Conservation (phyloP, 345 rosid genomes). For the Heritiera littoralis region DNA sequence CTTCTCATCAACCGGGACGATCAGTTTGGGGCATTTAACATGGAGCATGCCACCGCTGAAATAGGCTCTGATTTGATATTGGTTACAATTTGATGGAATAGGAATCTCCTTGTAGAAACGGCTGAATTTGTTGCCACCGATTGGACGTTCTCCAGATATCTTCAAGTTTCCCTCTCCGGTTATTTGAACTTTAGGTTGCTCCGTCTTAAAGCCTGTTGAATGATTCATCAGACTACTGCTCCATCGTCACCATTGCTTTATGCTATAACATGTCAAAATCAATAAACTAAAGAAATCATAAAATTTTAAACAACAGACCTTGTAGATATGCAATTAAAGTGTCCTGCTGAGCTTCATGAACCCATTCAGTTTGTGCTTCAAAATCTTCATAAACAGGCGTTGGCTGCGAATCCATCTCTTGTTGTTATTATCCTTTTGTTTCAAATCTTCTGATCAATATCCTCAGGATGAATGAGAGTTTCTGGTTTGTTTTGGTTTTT, state of each 20-base stretch:
- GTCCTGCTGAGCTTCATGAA: slow-evolving; percentile 29
- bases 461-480: neutral
- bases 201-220: slow-evolving; percentile 42
- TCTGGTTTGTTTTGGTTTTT: neutral
- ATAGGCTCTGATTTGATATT: slow-evolving; percentile 29
- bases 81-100: slow-evolving; percentile 33
- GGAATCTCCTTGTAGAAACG: slow-evolving; percentile 38
- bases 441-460: neutral
- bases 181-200: slow-evolving; percentile 48
- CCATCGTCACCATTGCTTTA: neutral
- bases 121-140: slow-evolving; percentile 29
- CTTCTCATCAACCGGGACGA: slow-evolving; percentile 9
- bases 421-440: neutral
- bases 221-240: neutral
- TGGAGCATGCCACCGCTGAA: slow-evolving; percentile 36
- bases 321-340: slow-evolving; percentile 39
- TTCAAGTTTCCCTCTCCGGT: slow-evolving; percentile 29
- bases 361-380: slow-evolving; percentile 46
- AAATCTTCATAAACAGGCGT: slow-evolving; percentile 23
- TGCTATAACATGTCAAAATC: neutral
- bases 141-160: slow-evolving; percentile 42
- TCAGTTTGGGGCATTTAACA: slow-evolving; percentile 39
- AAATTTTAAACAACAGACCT: slow-evolving; percentile 26
- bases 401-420: neutral
- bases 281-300: neutral